Conservation (phyloP, 352 stramenopile genomes). For the Pythium phragmiticola region DNA sequence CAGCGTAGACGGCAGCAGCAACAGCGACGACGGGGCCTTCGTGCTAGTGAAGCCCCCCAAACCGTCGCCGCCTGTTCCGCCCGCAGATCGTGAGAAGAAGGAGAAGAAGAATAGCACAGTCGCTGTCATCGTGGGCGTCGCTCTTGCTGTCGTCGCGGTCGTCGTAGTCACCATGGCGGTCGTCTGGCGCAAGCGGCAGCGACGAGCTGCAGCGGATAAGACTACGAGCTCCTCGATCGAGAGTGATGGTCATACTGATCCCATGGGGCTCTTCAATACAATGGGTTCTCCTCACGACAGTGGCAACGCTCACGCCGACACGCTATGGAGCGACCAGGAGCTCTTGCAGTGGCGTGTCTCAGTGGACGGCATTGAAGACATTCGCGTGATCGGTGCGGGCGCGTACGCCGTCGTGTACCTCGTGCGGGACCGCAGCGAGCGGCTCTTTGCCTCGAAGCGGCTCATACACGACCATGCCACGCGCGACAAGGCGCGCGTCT, state of each 20-base stretch:
- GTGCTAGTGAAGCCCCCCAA: not conserved
- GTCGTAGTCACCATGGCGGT: too few species aligned
- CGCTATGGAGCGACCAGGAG: conserved; percentile 22
- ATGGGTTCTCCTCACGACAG: not conserved
- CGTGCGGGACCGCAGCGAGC: not conserved
- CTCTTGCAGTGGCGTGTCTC: conserved; percentile 12
- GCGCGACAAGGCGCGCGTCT: not conserved
- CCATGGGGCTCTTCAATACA: too few species aligned
- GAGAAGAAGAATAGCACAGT: too few species aligned
- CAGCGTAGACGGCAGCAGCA: too few species aligned
- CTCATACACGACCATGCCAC: not conserved
- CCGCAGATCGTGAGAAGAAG: too few species aligned
- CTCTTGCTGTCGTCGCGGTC: too few species aligned
- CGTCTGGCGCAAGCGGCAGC: too few species aligned
- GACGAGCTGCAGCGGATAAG: too few species aligned
- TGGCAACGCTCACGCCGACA: not conserved
- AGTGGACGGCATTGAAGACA: not conserved
- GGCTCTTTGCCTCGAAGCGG: conserved; percentile 4
- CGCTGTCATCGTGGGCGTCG: too few species aligned
- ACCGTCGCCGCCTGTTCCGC: not conserved
- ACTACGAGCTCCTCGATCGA: too few species aligned
- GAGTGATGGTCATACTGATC: too few species aligned
- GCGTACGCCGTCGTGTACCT: conserved; percentile 13
- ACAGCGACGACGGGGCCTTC: not conserved
- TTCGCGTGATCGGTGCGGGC: conserved; percentile 13